Percentiles rank a stretch among this genome's conserved stretches.
phyloP scores from a whole-genome alignment of 352 stramenopile species.

The Phytophthora europaea region DNA sequence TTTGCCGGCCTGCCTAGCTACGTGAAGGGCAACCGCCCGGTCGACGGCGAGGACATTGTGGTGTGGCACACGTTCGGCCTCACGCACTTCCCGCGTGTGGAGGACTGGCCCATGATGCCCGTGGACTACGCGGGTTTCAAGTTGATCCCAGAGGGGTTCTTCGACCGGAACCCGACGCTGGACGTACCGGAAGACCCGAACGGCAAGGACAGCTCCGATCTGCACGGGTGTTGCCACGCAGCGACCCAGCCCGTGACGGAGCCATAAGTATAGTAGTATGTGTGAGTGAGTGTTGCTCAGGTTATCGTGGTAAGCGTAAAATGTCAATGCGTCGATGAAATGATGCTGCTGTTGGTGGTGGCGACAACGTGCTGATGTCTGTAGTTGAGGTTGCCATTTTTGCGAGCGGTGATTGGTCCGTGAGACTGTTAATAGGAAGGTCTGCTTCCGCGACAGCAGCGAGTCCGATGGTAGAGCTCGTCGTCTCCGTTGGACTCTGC shows the following conservation, averaged over 20 bases:
- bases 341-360: background rate
- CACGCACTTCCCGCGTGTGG: slow-evolving; percentile 67
- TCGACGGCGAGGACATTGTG: slow-evolving; percentile 75
- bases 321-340: slow-evolving; percentile 11
- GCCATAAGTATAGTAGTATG: slow-evolving; percentile 19
- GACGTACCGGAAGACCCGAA: slow-evolving; percentile 53
- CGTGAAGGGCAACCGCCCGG: slow-evolving; percentile 57
- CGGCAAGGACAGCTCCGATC: slow-evolving; percentile 44
- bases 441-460: no score
- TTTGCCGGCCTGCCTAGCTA: slow-evolving; percentile 63
- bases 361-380: background rate
- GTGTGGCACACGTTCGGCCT: slow-evolving; percentile 83
- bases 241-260: slow-evolving; percentile 11
- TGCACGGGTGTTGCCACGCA: slow-evolving; percentile 36
- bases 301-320: slow-evolving; percentile 3
- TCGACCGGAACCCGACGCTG: slow-evolving; percentile 63
- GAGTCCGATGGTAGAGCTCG: no score
- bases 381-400: background rate
- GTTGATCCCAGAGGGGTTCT: slow-evolving; percentile 74
- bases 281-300: background rate
- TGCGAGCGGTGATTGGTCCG: no score
- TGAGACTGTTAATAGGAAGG: no score
- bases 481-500: no score
- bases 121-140: slow-evolving; percentile 78
- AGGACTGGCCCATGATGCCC: slow-evolving; percentile 83